Percentiles rank a stretch among this genome's conserved stretches.
phyloP scores from a whole-genome alignment of 495 filamentous ascomycete species.

The Rusavskia elegans region DNA sequence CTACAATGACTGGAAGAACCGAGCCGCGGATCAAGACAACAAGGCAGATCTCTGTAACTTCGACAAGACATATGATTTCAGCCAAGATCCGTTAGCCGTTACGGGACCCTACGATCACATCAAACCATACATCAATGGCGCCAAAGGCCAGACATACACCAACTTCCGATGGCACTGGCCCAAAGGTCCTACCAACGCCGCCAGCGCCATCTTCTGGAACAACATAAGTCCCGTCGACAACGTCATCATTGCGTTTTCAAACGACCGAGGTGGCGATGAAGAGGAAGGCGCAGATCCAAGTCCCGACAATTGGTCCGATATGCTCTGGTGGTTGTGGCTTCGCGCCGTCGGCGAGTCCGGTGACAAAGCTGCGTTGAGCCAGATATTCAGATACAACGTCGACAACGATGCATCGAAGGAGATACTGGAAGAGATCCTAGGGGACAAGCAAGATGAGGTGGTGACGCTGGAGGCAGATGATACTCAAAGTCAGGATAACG shows the following conservation, averaged over 20 bases:
- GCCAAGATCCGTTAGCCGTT: background rate
- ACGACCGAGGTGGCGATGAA: background rate
- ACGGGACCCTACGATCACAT: background rate
- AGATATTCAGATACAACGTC: background rate
- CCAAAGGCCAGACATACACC: background rate
- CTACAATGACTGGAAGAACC: background rate
- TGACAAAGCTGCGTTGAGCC: background rate
- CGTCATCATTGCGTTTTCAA: background rate
- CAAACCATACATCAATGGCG: background rate
- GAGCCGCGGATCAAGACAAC: background rate
- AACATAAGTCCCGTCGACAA: background rate
- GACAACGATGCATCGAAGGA: background rate
- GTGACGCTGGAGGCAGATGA: background rate
- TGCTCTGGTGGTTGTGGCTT: background rate
- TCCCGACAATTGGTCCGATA: background rate
- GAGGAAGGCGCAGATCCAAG: background rate
- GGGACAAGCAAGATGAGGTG: background rate
- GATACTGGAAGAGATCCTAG: background rate
- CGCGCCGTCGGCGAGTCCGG: background rate
- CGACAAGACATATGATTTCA: background rate
- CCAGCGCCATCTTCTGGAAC: background rate
- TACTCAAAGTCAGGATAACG: background rate
- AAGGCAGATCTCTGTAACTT: background rate
- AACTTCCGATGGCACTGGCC: background rate
- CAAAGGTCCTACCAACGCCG: background rate